Evolutionary conservation across 1,284 basidiomycete genomes (phyloP), one percentile per base, ranked within the genome.

Genomic region (Phylloporus sp.): DNA sequence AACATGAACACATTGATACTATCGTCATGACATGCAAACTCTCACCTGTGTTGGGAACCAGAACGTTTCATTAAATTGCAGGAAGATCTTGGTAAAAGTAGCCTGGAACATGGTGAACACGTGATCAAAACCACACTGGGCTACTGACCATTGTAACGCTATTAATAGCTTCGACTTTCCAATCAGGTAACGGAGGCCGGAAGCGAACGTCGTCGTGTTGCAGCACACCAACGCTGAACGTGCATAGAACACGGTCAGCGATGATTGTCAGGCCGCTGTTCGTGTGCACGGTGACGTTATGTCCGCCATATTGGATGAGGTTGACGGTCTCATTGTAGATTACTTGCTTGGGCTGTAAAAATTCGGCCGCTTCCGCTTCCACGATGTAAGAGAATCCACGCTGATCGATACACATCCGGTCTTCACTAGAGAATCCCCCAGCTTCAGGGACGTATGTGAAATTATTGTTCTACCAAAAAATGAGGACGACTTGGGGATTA

Each of bases 1-100:
- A 18, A 40, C 40, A 24, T 47, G 12, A 13, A 22, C 44, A 29
- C 17, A 46, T 8, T 15, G 8, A 3, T n/a, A 24, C n/a, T n/a
- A n/a, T n/a, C n/a, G n/a, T 28, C 17, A 40, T 8, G 46, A 42
- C 29, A 6, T 52, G 29, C 12, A 40, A 22, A 13, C 0, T 13
- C 63, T n/a, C 63, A 86, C 88, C 82, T 91, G 80, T 0, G 86
- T 86, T 46, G 86, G 81, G 63, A 88, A 88, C n/a, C n/a, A n/a
- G n/a, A n/a, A n/a, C n/a, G n/a, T n/a, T n/a, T n/a, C n/a, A n/a
- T n/a, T n/a, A n/a, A n/a, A n/a, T n/a, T n/a, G n/a, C n/a, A 91
- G 68, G 74, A 90, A 91, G 53, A 91, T 89, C 76, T 91, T 91
- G 6, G 89, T 90, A 69, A 88, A 91, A 4, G 83, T 87, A 3